phyloP scores from a whole-genome alignment of 2,329 filamentous ascomycete species.

The Microdochium paspali region DNA sequence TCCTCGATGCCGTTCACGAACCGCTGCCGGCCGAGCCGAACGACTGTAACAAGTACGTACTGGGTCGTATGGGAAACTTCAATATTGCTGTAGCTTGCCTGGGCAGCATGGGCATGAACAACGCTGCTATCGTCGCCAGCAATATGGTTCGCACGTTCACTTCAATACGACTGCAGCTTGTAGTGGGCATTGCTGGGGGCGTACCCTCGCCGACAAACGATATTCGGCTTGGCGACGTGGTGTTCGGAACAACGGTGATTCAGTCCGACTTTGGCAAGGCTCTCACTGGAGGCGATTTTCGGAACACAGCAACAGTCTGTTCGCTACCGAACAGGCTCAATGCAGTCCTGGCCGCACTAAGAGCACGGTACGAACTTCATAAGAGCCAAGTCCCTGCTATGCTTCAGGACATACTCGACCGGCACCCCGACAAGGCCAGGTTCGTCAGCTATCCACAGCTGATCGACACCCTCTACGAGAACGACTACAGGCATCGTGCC shows the following conservation, averaged over 20 bases:
- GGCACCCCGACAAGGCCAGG: neutral
- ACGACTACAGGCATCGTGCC: neutral
- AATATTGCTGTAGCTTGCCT: constrained; percentile 17
- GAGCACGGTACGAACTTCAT: neutral
- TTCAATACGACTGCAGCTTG: neutral
- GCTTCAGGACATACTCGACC: neutral
- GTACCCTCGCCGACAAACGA: neutral
- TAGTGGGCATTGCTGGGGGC: neutral
- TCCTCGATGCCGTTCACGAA: constrained; percentile 16
- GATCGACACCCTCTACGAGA: neutral
- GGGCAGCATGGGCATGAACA: neutral
- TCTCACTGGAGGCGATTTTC: neutral
- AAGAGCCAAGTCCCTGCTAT: neutral
- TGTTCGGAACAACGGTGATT: constrained; percentile 1
- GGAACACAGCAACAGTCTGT: neutral
- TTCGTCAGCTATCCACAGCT: neutral
- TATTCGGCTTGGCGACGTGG: constrained; percentile 5
- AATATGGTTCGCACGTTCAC: neutral
- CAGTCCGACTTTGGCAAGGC: constrained; percentile 3
- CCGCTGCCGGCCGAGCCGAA: constrained; percentile 5
- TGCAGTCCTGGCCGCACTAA: neutral
- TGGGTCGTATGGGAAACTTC: constrained; percentile 18
- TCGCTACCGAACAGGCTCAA: neutral
- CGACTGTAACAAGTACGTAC: constrained; percentile 15
- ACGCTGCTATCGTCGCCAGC: neutral